Evolutionary conservation across 352 stramenopile genomes (phyloP).

Genomic region (Phytophthora palmivora): DNA sequence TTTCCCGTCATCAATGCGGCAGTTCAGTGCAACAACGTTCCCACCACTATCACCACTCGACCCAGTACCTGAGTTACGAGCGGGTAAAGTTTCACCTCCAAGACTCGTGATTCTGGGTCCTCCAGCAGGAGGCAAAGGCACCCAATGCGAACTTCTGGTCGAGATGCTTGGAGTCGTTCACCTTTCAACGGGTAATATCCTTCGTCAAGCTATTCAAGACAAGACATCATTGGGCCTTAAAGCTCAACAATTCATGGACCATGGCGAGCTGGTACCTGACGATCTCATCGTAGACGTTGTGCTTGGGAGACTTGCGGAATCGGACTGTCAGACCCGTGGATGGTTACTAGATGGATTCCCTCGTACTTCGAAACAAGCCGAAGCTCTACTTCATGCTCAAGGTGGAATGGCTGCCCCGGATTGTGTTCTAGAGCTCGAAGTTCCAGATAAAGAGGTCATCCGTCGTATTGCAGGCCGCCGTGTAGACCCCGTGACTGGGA

Average conservation of each 20-base stretch:
- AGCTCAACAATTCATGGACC: conserved; percentile 91
- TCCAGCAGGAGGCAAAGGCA: conserved; percentile 94
- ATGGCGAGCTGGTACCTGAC: conserved; percentile 90
- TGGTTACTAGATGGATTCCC: conserved; percentile 96
- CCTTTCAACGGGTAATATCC: conserved; percentile 93
- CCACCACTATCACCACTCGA: not conserved
- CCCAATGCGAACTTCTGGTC: conserved; percentile 92
- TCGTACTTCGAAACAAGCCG: conserved; percentile 84
- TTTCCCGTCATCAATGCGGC: conserved; percentile 1
- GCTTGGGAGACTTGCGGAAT: conserved; percentile 72
- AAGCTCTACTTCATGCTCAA: conserved; percentile 67
- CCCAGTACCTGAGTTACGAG: conserved; percentile 1
- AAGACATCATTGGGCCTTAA: conserved; percentile 60
- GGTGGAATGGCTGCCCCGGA: conserved; percentile 76
- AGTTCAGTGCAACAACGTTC: conserved; percentile 13
- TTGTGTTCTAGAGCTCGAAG: conserved; percentile 92
- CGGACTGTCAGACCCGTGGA: conserved; percentile 83
- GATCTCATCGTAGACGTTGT: conserved; percentile 91
- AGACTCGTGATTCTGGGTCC: conserved; percentile 91
- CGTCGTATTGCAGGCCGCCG: conserved; percentile 95
- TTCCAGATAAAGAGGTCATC: conserved; percentile 95
- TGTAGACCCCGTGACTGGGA: conserved; percentile 93
- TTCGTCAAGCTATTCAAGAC: conserved; percentile 87
- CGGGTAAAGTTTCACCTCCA: conserved; percentile 25
- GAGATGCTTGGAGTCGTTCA: conserved; percentile 92